Evolutionary conservation across 306 rosid genomes (phyloP).

Genomic region (Dicorynia guianensis): DNA sequence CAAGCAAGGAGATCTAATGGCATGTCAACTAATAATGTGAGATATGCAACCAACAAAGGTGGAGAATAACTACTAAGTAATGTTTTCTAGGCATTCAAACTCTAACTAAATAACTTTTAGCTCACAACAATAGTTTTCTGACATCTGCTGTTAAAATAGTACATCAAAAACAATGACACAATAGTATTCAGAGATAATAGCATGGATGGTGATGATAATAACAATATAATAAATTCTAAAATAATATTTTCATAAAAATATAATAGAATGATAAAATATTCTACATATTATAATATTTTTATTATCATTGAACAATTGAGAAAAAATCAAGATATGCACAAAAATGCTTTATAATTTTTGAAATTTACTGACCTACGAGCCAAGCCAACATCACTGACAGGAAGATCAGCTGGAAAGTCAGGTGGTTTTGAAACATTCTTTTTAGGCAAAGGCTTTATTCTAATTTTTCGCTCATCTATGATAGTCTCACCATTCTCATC

Average conservation of each 20-base stretch:
- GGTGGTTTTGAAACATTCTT: constrained; percentile 65
- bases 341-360: not conserved
- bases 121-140: not conserved
- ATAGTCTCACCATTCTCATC: constrained; percentile 99
- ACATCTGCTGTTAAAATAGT: not conserved
- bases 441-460: constrained; percentile 93
- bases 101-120: constrained; percentile 1
- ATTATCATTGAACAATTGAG: not conserved
- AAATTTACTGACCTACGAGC: constrained; percentile 70
- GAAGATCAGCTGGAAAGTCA: constrained; percentile 66
- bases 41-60: not conserved
- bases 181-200: not conserved
- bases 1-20: constrained; percentile 26
- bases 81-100: not conserved
- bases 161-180: not conserved
- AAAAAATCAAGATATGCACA: constrained; percentile 1
- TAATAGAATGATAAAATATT: too few relatives aligned
- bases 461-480: constrained; percentile 95
- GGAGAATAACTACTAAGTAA: not conserved
- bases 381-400: constrained; percentile 81
- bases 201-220: too few relatives aligned
- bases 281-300: too few relatives aligned
- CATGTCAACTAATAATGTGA: not conserved
- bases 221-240: too few relatives aligned
- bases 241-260: too few relatives aligned